Base-by-base conservation (phyloP, 2,329 filamentous ascomycete species). In the Penicillium hesseltinei region DNA sequence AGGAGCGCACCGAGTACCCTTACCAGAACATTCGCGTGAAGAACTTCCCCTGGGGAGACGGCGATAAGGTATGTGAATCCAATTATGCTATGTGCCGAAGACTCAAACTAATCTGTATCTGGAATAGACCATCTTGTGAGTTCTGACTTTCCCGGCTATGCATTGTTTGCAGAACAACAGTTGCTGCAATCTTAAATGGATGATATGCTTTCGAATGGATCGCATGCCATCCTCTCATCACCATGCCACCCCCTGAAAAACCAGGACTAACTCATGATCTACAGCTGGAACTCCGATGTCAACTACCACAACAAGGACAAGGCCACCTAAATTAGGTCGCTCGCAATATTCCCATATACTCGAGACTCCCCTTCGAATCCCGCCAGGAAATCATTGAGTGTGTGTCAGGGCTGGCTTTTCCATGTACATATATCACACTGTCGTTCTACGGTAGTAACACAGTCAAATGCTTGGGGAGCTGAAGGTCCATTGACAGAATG, bases 281-380 rank as follows among this genome's bases (percentile, higher is more conserved):
- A 64, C 69, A 91, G 89, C 89, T 99, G 94, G 94, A 97, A 97
- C 80, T 82, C 88, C 66, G 84, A 82, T 58, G 92, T 97, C 82
- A 97, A 97, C 87, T 93, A 96, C 83, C 92, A 97, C 87, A 92
- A 96, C 83, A 89, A 89, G 82, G 88, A 95, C 82, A 91, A 90
- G 84, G 66, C 71, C 47, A 73, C 71, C 59, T 78, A 75, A 74
- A 66, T 42, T 15, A 8, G 36, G 43, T 48, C 29, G 23, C 29
- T 13, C 21, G n/a, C 6, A 25, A 45, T 36, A 10, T 9, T 35
- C 15, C 39, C 29, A 21, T 21, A 45, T 19, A 25, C 51, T 40
- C 27, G 27, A 54, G 29, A 56, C 29, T 31, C 15, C 40, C 21
- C 31, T 48, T 49, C 38, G 52, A 56, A 51, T 25, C 33, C 56